These are phyloP conservation scores for Phytophthora tubulina DNA, from an alignment of 352 stramenopile species.

Conservation along the genomic window DNA sequence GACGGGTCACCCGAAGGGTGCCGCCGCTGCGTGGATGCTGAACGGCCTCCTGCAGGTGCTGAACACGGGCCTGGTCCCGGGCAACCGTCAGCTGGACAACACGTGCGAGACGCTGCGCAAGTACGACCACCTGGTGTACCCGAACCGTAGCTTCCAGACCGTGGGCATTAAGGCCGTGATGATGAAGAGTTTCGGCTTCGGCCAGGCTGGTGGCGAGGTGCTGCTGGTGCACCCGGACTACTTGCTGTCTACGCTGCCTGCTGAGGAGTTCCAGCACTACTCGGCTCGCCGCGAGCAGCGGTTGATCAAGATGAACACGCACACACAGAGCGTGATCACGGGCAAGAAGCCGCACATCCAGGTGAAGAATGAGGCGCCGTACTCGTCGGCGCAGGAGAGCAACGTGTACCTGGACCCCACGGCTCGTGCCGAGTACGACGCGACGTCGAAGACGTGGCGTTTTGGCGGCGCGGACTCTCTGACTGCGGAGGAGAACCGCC, in stretches of 20 bases:
- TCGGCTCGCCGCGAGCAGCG: slow-evolving; percentile 64
- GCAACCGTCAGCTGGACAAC: slow-evolving; percentile 89
- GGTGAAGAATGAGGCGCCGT: slow-evolving; percentile 86
- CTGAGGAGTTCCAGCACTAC: slow-evolving; percentile 67
- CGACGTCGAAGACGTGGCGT: slow-evolving; percentile 71
- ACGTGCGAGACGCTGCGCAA: slow-evolving; percentile 69
- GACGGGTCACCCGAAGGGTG: slow-evolving; percentile 86
- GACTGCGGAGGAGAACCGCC: slow-evolving; percentile 44
- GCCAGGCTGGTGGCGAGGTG: slow-evolving; percentile 80
- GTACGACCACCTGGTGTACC: slow-evolving; percentile 83
- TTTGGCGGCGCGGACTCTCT: slow-evolving; percentile 64
- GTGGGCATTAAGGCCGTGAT: slow-evolving; percentile 78
- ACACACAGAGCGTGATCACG: slow-evolving; percentile 79
- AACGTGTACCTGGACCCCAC: slow-evolving; percentile 88
- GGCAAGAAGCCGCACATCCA: slow-evolving; percentile 82
- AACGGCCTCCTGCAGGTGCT: slow-evolving; percentile 87
- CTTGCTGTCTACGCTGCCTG: slow-evolving; percentile 26
- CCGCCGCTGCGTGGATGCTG: slow-evolving; percentile 88
- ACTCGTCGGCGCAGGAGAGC: slow-evolving; percentile 83
- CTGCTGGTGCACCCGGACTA: slow-evolving; percentile 70
- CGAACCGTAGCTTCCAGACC: slow-evolving; percentile 84
- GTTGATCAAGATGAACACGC: slow-evolving; percentile 76
- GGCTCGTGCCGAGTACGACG: slow-evolving; percentile 81
- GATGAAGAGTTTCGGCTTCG: slow-evolving; percentile 90
- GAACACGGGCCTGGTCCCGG: slow-evolving; percentile 77